These are phyloP conservation scores for Lipomyces japonicus DNA, from an alignment of 805 yeast genomes.

Conservation along the genomic window DNA sequence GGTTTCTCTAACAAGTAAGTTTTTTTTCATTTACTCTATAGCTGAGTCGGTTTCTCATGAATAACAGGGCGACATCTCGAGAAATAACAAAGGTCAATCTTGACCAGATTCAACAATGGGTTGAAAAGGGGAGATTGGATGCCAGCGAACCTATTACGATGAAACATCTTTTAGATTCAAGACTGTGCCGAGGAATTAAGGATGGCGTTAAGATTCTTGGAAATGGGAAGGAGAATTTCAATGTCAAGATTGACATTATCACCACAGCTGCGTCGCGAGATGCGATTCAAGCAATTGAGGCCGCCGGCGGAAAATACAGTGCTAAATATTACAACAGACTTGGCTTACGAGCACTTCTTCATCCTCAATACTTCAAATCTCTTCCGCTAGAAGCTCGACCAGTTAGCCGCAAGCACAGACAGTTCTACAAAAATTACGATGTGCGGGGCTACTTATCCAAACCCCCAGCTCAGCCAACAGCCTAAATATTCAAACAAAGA, in stretches of 20 bases:
- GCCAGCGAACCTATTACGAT: conserved; percentile 56
- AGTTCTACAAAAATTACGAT: conserved; percentile 65
- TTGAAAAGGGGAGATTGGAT: conserved; percentile 61
- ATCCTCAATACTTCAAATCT: conserved; percentile 75
- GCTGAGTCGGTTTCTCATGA: conserved; percentile 1
- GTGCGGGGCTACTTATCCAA: conserved; percentile 80
- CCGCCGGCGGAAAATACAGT: conserved; percentile 66
- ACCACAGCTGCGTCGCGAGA: conserved; percentile 74
- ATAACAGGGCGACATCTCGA: conserved; percentile 9
- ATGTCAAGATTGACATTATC: conserved; percentile 67
- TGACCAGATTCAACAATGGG: conserved; percentile 64
- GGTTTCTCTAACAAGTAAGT: conserved; percentile 55
- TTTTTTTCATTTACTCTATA: not conserved
- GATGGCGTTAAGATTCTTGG: conserved; percentile 84
- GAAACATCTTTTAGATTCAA: conserved; percentile 68
- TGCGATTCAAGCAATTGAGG: conserved; percentile 72
- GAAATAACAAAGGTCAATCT: conserved; percentile 51
- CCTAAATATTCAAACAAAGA: too few relatives aligned
- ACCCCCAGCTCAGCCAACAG: too few relatives aligned
- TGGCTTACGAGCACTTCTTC: conserved; percentile 64
- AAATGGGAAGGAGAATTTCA: conserved; percentile 42
- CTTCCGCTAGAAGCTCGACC: conserved; percentile 86
- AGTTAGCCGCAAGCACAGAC: conserved; percentile 71
- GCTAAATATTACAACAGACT: conserved; percentile 66
- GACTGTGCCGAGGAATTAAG: conserved; percentile 66